Base-by-base conservation (phyloP, 768 basidiomycete genomes). In the Lactifluus pinguis region DNA sequence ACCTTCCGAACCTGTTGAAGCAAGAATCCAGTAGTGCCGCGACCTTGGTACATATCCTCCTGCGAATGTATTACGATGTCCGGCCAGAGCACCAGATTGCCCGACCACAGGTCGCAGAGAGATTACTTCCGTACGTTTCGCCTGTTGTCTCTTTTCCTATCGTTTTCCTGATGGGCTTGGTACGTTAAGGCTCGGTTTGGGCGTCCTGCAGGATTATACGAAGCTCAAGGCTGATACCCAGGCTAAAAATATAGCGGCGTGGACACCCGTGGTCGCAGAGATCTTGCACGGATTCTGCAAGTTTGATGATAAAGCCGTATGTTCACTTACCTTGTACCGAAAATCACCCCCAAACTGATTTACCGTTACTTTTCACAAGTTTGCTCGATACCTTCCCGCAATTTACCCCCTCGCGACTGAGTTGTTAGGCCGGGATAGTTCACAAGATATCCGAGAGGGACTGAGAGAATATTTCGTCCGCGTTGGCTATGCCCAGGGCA, bases 221-320 rank as follows among this genome's bases (percentile, higher is more conserved):
- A 89, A 89, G 68, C 79, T 99, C 55, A 88, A 89, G 49, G 73
- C 86, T 3, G 95, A 98, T 62, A 92, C 86, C 3, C 95, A 98
- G 73, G 84, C 85, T 54, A 92, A 98, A 74, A 98, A 97, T 70
- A 95, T 99, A 60, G 73, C 85, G 14, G 95, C 97, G 0, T 99
- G 97, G 97, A 95, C 92, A 21, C 97, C 97, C n/a, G 97, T 99
- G 34, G 87, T 98, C n/a, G 87, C 86, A 10, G 95, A 98, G 70
- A 90, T 97, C 51, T 69, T 99, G 9, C 85, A 91, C 60, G 97
- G 97, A 7, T 93, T 92, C 70, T 85, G 85, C 70, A 81, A 81
- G 21, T 91, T 98, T 65, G 94, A 98, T 68, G 87, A 92, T 66
- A 92, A 88, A 69, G 86, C 89, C 41, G 95, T 98, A 69, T 74